Conservation (phyloP, 2,329 filamentous ascomycete genomes). For the Penicillium sp. region DNA sequence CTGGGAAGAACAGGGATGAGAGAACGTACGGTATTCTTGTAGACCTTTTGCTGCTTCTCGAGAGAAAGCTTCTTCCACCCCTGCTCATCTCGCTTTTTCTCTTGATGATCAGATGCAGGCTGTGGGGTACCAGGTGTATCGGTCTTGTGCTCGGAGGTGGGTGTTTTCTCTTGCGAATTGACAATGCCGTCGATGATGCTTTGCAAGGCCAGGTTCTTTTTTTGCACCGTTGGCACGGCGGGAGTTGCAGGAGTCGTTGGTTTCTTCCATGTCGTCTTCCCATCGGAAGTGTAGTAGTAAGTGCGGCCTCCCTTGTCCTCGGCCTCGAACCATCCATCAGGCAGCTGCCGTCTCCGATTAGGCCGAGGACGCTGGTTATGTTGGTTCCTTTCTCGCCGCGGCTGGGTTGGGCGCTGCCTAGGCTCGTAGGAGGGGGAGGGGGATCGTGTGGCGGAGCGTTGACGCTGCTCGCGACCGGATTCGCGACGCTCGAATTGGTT, state of each 20-base stretch:
- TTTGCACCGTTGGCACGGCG: slow-evolving; percentile 66
- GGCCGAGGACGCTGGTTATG: slow-evolving; percentile 61
- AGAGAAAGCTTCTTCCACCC: slow-evolving; percentile 50
- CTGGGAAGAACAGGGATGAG: neutral
- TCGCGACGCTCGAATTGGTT: slow-evolving; percentile 67
- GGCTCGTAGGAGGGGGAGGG: slow-evolving; percentile 52
- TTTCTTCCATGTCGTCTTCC: slow-evolving; percentile 78
- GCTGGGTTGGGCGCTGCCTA: slow-evolving; percentile 47
- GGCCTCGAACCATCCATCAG: slow-evolving; percentile 83
- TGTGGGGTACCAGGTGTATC: slow-evolving; percentile 69
- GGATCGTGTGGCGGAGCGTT: slow-evolving; percentile 57
- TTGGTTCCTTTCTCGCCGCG: slow-evolving; percentile 61
- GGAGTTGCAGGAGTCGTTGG: slow-evolving; percentile 73
- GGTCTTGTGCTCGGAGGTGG: slow-evolving; percentile 50
- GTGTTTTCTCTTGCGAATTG: slow-evolving; percentile 64
- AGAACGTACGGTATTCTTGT: slow-evolving; percentile 84
- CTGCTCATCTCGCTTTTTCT: slow-evolving; percentile 47
- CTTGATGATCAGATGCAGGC: slow-evolving; percentile 57
- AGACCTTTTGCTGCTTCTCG: slow-evolving; percentile 93
- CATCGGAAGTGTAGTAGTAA: slow-evolving; percentile 84
- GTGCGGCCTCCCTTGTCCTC: slow-evolving; percentile 69
- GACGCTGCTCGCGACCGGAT: slow-evolving; percentile 52
- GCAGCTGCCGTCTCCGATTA: slow-evolving; percentile 61
- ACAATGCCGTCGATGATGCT: slow-evolving; percentile 86
- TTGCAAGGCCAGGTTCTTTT: slow-evolving; percentile 76